Conservation (phyloP, 108 stramenopile genomes). For the Mediolabrus comicus region DNA sequence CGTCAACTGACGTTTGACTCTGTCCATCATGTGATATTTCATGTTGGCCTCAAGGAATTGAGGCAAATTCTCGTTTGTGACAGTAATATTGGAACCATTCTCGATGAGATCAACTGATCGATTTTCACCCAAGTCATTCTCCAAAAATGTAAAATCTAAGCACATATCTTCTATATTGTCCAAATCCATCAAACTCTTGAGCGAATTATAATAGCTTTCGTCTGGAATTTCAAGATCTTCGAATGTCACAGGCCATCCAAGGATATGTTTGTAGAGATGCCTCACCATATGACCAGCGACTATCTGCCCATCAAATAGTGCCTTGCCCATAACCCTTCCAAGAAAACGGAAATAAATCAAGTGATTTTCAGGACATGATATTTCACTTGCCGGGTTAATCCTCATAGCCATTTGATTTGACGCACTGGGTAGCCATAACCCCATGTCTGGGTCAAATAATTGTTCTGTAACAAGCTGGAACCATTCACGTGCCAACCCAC, state of each 20-base stretch:
- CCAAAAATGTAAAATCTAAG: constrained; percentile 95
- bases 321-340: constrained; percentile 95
- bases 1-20: constrained; percentile 83
- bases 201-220: constrained; percentile 78
- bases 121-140: constrained; percentile 82
- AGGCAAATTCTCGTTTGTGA: constrained; percentile 92
- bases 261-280: constrained; percentile 97
- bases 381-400: constrained; percentile 82
- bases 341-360: constrained; percentile 95
- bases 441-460: constrained; percentile 96
- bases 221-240: constrained; percentile 90
- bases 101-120: constrained; percentile 84
- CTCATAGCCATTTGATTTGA: constrained; percentile 94
- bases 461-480: constrained; percentile 88
- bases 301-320: constrained; percentile 95
- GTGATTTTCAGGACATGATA: constrained; percentile 90
- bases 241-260: constrained; percentile 96
- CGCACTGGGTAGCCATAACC: constrained; percentile 85
- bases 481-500: constrained; percentile 96
- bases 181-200: constrained; percentile 64
- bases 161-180: constrained; percentile 84
- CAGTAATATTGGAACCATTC: constrained; percentile 82
- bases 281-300: constrained; percentile 96
- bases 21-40: constrained; percentile 85
- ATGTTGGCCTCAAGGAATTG: constrained; percentile 91